Conservation (phyloP, 2,329 filamentous ascomycete genomes). For the Aspergillus vadensis region DNA sequence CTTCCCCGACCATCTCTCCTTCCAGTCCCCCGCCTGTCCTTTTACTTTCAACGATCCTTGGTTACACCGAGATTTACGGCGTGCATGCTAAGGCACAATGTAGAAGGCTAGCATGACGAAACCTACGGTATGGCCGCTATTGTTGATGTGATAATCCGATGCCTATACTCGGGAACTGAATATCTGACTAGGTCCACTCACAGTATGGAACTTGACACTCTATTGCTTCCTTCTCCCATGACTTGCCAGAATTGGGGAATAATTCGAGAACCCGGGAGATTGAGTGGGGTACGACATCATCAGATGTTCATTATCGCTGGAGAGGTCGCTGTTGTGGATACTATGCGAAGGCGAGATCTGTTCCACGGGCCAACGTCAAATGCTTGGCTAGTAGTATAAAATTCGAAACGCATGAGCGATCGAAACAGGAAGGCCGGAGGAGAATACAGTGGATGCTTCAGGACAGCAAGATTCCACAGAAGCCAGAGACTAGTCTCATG, state of each 20-base stretch:
- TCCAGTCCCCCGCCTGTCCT: neutral
- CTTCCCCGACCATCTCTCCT: neutral
- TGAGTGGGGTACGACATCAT: neutral
- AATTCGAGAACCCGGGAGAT: neutral
- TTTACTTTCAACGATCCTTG: neutral
- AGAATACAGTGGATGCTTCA: constrained; percentile 10
- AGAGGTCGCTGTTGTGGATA: neutral
- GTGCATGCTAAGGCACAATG: neutral
- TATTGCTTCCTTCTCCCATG: constrained; percentile 9
- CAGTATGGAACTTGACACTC: neutral
- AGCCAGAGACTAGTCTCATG: neutral
- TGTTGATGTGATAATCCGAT: neutral
- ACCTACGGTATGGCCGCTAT: neutral
- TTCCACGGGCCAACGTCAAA: neutral
- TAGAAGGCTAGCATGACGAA: neutral
- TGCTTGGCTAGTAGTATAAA: neutral
- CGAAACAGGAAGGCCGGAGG: constrained; percentile 27
- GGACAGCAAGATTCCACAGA: neutral
- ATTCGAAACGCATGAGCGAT: neutral
- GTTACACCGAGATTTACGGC: neutral
- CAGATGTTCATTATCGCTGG: neutral
- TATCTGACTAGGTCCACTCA: neutral
- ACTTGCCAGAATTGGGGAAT: constrained; percentile 14
- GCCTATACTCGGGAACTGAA: neutral
- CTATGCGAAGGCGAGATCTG: neutral